A percentile compares a stretch with the other conserved stretches of the same genome.
phyloP scores from a whole-genome alignment of 768 basidiomycete genomes.

The Trametes villosa region DNA sequence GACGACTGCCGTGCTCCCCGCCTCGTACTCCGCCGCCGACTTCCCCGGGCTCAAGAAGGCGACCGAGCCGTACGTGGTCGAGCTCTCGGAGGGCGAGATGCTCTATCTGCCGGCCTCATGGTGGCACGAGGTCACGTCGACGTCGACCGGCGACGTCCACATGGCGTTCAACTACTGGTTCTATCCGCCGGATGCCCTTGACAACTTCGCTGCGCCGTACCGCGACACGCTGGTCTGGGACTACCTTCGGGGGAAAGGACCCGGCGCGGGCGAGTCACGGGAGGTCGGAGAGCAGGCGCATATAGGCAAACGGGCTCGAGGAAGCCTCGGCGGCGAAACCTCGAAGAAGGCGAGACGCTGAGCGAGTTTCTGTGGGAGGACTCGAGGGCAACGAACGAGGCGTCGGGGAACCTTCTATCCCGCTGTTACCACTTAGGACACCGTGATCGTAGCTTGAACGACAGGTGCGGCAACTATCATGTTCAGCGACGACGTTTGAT shows the following conservation, averaged over 20 bases:
- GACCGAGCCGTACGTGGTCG: constrained; percentile 33
- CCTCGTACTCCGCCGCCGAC: constrained; percentile 7
- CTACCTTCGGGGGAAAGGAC: constrained; percentile 23
- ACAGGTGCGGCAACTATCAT: constrained; percentile 1
- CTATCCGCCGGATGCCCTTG: constrained; percentile 36
- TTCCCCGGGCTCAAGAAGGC: constrained; percentile 28
- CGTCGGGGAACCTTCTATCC: background rate
- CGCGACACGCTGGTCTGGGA: constrained; percentile 34
- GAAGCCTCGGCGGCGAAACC: background rate
- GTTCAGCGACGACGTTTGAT: background rate
- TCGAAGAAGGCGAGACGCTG: constrained; percentile 15
- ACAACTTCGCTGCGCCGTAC: constrained; percentile 32
- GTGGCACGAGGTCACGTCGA: constrained; percentile 40
- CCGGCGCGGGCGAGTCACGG: background rate
- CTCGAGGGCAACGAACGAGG: background rate
- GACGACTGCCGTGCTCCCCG: constrained; percentile 28
- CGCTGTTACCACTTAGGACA: background rate
- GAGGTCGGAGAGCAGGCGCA: constrained; percentile 2
- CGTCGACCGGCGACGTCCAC: constrained; percentile 27
- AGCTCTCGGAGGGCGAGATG: constrained; percentile 37
- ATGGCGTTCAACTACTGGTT: constrained; percentile 42
- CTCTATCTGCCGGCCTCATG: constrained; percentile 38
- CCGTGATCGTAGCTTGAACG: background rate
- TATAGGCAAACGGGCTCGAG: constrained; percentile 6
- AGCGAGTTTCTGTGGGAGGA: background rate